phyloP scores from a whole-genome alignment of 176 grass and related monocot species.

The Pontederia crassipes region DNA sequence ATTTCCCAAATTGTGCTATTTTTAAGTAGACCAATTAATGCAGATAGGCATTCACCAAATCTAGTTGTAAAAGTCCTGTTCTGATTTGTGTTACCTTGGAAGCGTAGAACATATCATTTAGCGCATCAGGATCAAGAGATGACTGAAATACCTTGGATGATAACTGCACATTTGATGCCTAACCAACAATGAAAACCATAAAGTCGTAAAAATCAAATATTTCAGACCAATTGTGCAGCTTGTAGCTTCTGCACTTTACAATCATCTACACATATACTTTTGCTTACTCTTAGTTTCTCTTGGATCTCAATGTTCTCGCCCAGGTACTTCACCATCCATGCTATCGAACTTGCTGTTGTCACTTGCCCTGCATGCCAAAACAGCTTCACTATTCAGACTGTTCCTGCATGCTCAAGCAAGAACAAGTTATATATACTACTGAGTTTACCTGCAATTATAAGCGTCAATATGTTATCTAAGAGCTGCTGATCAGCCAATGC shows the following conservation, averaged over 20 bases:
- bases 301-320: constrained; percentile 51
- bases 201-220: background rate
- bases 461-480: constrained; percentile 75
- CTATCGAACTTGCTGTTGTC: constrained; percentile 67
- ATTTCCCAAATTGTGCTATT: no score
- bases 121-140: constrained; percentile 35
- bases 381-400: background rate
- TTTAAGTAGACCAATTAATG: no score
- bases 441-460: constrained; percentile 70
- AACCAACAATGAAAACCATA: background rate
- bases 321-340: constrained; percentile 92
- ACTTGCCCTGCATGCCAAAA: constrained; percentile 48
- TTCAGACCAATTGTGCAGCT: background rate
- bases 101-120: constrained; percentile 61
- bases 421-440: background rate
- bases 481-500: constrained; percentile 56
- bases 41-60: no score
- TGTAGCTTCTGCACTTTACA: background rate
- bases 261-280: background rate
- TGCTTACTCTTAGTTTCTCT: constrained; percentile 57
- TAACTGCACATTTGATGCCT: constrained; percentile 52
- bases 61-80: no score
- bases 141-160: constrained; percentile 14
- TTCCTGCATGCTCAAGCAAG: background rate
- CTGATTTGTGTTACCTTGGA: constrained; percentile 30